Evolutionary conservation across 768 basidiomycete species (phyloP), one percentile per base, ranked within the genome.

Genomic region (Xerocomellus amylosporus): DNA sequence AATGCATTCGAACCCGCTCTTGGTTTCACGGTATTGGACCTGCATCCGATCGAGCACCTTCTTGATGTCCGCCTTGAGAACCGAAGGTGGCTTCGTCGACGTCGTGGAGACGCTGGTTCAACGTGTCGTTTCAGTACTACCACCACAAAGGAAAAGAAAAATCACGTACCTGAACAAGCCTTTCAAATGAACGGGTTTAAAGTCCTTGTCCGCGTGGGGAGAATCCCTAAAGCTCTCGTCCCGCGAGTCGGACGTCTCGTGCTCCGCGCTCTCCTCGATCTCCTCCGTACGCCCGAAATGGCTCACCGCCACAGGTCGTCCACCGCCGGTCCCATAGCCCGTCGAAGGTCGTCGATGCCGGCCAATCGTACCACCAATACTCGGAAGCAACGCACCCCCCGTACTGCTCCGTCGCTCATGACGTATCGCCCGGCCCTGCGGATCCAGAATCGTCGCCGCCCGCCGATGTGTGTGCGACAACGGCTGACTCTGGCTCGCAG

Each of bases 131-230:
- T 47, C 43, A 45, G 52, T 34, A 54, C 42, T 26, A 19, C 41
- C 34, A 33, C 46, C 46, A 50, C 49, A 45, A 39, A 43, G 40
- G 43, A 39, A 46, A 36, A 20, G 56, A 17, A 9, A 2, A 12
- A 48, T 20, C 24, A 49, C 50, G 73, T 57, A 91, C 87, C 91
- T 94, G 75, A 99, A 98, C 46, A 99, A 67, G 7, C 97, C 97
- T 73, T 98, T 99, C 65, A 98, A 74, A 73, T 92, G 96, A 43
- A 98, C 85, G 1, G 97, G 92, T 75, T 98, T 98, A 65, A 92
- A 87, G 53, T 91, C 88, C 72, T 85, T 86, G 60, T 86, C 85
- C 30, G 61, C 71, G 33, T 74, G 71, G 60, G 79, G 74, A n/a
- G 77, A 68, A 42, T 80, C 77, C 56, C 72, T 75, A 53, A 75